Percentiles rank a stretch among this genome's conserved stretches.
Conservation (phyloP, 1,139 yeast genomes). For the Meyerozyma carpophila region DNA sequence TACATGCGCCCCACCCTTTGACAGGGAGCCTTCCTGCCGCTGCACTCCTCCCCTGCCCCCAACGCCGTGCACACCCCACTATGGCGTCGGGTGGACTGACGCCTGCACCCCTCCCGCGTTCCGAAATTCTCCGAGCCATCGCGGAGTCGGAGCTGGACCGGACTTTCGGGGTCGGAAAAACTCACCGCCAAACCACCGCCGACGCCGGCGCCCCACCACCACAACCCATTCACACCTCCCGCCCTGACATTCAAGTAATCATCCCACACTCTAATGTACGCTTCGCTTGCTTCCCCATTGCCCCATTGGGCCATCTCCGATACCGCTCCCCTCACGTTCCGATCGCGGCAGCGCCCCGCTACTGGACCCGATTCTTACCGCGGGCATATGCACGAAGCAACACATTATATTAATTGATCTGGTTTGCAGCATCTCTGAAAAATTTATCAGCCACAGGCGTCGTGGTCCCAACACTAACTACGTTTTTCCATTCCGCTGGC, state of each 20-base stretch:
- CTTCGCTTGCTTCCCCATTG: too few species aligned
- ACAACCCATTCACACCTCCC: background rate
- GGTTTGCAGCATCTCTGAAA: background rate
- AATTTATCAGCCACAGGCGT: too few species aligned
- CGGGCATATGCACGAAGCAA: background rate
- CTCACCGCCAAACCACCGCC: background rate
- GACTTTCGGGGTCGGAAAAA: background rate
- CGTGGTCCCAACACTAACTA: background rate
- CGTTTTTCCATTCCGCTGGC: background rate
- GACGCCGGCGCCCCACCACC: background rate
- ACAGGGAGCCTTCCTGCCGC: too few species aligned
- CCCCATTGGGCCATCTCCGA: background rate
- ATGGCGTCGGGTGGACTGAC: background rate
- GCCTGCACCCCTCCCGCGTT: slow-evolving; percentile 1
- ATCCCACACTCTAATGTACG: too few species aligned
- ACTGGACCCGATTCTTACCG: background rate
- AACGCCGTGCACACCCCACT: background rate
- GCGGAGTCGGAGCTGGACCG: background rate
- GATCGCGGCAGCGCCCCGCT: slow-evolving; percentile 1
- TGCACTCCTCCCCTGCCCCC: background rate
- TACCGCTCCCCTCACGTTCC: background rate
- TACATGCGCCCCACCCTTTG: too few species aligned
- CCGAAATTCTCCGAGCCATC: slow-evolving; percentile 1
- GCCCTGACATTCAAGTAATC: too few species aligned
- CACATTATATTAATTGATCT: background rate